Evolutionary conservation across 1,284 basidiomycete genomes (phyloP), one percentile per base, ranked within the genome.

Genomic region (Microbotryomycetes sp.): DNA sequence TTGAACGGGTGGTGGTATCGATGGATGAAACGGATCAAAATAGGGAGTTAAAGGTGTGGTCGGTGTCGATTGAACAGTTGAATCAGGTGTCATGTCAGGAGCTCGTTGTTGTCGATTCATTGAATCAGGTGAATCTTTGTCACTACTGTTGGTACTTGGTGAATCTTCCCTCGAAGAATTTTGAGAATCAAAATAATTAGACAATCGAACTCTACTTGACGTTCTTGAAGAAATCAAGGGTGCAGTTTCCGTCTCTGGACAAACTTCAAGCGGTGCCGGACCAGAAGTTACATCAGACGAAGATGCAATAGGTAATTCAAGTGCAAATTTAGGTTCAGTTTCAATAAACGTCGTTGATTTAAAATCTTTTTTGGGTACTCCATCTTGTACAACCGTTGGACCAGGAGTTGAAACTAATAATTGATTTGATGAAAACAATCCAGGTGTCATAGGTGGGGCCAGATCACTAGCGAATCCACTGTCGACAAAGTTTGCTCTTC

Each of bases 271-370:
- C 6, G 54, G 54, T 16, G 48, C 32, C 30, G 62, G 65, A 0
- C 54, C 50, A 19, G 52, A 32, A 12, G 25, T 42, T 5, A 57
- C 19, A 23, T 50, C 54, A 45, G n/a, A 36, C 48, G 26, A 3
- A 4, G 55, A 31, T 22, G 62, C 54, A 5, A 78, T 66, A 6
- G 72, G 73, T n/a, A 78, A 64, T 28, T 73, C 65, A 62, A 82
- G 76, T 2, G 76, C 77, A 66, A 81, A 79, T 66, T 78, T 79
- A 36, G 79, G 74, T 23, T 78, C 73, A 4, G 76, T 64, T 1
- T 78, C 73, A n/a, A 77, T 63, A 64, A 79, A 82, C 1, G 76
- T 77, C 6, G 79, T 79, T 56, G 77, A 77, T 66, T 81, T 81
- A 75, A 82, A 80, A 54, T 75, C 71, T 54, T 74, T 74, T 45